Conservation (phyloP, 371 early-diverging fungal genomes). For the Blakeslea trispora region DNA sequence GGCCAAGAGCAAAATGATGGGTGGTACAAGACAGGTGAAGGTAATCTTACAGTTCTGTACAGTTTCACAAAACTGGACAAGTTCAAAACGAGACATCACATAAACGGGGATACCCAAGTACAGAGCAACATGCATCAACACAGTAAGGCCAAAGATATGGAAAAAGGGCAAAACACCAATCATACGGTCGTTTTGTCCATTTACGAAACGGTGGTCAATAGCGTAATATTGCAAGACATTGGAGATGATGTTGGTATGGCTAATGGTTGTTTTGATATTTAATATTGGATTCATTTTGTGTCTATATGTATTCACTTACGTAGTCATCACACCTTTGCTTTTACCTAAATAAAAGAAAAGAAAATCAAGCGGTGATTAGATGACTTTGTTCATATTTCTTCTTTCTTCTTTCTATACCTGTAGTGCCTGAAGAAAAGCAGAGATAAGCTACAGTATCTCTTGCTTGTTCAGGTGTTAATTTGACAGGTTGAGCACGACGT, state of each 20-base stretch:
- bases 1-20: slow-evolving; percentile 67
- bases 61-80: slow-evolving; percentile 54
- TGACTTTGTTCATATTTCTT: not conserved
- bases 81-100: slow-evolving; percentile 71
- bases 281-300: no score
- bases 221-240: slow-evolving; percentile 63
- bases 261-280: slow-evolving; percentile 4
- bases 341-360: slow-evolving; percentile 33
- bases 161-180: slow-evolving; percentile 78
- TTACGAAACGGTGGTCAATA: slow-evolving; percentile 24
- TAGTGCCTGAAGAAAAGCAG: slow-evolving; percentile 86
- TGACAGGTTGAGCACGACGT: slow-evolving; percentile 23
- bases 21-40: slow-evolving; percentile 74
- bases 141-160: slow-evolving; percentile 61
- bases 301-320: no score
- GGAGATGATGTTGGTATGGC: slow-evolving; percentile 74
- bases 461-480: slow-evolving; percentile 26
- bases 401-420: slow-evolving; percentile 45
- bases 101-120: slow-evolving; percentile 45
- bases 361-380: not conserved
- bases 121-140: slow-evolving; percentile 24
- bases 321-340: slow-evolving; percentile 81
- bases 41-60: slow-evolving; percentile 64
- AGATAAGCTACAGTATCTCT: slow-evolving; percentile 58
- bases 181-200: slow-evolving; percentile 17